These are phyloP conservation scores for Colletotrichum echinochloae DNA, from an alignment of 2,329 filamentous ascomycete species.

Conservation along the genomic window DNA sequence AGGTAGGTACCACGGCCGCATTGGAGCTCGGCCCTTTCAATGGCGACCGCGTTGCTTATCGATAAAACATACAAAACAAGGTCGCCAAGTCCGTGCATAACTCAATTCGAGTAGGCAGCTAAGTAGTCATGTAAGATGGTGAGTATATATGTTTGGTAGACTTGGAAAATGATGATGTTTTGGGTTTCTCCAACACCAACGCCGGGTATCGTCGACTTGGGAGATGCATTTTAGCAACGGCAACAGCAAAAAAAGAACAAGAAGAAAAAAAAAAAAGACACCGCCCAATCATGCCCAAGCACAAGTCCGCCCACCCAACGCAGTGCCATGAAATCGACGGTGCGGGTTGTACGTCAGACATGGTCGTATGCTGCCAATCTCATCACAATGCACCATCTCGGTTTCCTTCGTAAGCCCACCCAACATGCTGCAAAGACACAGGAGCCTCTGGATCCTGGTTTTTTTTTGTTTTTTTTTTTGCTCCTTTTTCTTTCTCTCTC, in stretches of 20 bases:
- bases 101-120: too few species aligned
- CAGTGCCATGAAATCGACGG: neutral
- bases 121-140: too few species aligned
- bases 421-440: neutral
- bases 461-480: too few species aligned
- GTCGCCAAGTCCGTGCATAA: too few species aligned
- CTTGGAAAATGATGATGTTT: neutral
- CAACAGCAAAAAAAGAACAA: neutral
- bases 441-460: neutral
- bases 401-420: neutral
- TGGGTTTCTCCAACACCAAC: slow-evolving; percentile 16
- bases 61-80: too few species aligned
- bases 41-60: too few species aligned
- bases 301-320: slow-evolving; percentile 15
- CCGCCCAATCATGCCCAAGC: slow-evolving; percentile 12
- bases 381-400: slow-evolving; percentile 24
- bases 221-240: slow-evolving; percentile 17
- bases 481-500: too few species aligned
- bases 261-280: neutral
- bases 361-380: slow-evolving; percentile 28
- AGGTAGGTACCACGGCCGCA: too few species aligned
- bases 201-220: slow-evolving; percentile 34
- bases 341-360: neutral
- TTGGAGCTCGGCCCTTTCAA: too few species aligned
- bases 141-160: neutral